phyloP scores from a whole-genome alignment of 805 yeast species.

The Myxozyma monticola region DNA sequence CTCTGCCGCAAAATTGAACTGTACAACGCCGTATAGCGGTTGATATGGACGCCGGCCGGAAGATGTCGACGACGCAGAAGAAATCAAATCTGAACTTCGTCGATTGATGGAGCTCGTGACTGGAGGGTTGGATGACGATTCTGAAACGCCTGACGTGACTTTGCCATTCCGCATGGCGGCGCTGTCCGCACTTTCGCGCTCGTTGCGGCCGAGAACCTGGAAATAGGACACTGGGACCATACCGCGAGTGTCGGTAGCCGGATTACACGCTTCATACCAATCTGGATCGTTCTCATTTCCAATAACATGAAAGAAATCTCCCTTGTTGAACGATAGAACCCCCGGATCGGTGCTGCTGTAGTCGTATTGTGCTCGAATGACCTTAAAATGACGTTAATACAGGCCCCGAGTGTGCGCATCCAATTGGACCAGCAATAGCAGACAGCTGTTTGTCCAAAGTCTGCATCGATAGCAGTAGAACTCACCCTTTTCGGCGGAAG shows the following conservation, averaged over 20 bases:
- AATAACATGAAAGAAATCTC: constrained; percentile 85
- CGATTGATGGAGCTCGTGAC: constrained; percentile 6
- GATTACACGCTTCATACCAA: constrained; percentile 89
- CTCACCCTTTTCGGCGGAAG: constrained; percentile 21
- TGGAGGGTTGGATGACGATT: constrained; percentile 6
- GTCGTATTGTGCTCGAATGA: constrained; percentile 76
- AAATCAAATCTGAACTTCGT: constrained; percentile 14
- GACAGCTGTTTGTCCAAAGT: no score
- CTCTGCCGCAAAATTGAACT: constrained; percentile 85
- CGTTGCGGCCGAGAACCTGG: constrained; percentile 56
- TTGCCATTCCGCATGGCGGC: constrained; percentile 4
- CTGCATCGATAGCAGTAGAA: neutral
- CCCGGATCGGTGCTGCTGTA: constrained; percentile 78
- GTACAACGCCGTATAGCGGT: constrained; percentile 77
- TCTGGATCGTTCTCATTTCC: constrained; percentile 54
- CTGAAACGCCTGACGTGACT: constrained; percentile 20
- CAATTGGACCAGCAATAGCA: neutral
- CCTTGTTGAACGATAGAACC: constrained; percentile 73
- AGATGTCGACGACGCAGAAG: constrained; percentile 23
- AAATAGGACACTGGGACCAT: constrained; percentile 85
- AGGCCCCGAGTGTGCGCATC: neutral
- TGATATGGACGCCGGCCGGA: constrained; percentile 11
- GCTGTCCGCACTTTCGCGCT: constrained; percentile 22
- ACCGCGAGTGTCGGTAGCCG: constrained; percentile 72
- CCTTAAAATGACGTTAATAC: constrained; percentile 40